Conservation (phyloP, 176 grass and related monocot genomes). For the Carex littledalei region DNA sequence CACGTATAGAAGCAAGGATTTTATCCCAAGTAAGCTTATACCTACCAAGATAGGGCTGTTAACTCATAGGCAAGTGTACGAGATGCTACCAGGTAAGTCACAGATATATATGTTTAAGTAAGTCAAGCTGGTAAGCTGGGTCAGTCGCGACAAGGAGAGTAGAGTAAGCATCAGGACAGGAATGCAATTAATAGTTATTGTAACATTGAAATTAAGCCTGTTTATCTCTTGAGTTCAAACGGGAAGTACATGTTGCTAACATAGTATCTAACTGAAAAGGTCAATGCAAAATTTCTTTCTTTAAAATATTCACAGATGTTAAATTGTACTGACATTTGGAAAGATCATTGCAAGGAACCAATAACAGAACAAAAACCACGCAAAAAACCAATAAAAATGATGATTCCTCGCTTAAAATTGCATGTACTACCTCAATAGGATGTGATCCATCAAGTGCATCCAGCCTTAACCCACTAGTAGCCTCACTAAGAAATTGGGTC, state of each 20-base stretch:
- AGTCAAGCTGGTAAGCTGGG: background rate
- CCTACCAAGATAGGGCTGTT: background rate
- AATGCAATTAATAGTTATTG: background rate
- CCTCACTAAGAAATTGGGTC: conserved; percentile 85
- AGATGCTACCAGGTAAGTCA: background rate
- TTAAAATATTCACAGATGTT: background rate
- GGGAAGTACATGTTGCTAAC: background rate
- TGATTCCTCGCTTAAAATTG: background rate
- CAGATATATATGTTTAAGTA: background rate
- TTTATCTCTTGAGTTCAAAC: background rate
- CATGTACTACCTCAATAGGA: conserved; percentile 77
- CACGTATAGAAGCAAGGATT: background rate
- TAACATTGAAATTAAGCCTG: background rate
- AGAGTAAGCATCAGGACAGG: background rate
- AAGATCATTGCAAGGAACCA: background rate
- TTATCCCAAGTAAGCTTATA: background rate
- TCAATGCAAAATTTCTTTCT: background rate
- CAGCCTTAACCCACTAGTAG: conserved; percentile 62
- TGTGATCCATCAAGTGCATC: conserved; percentile 90
- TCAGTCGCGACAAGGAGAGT: background rate
- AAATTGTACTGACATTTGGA: background rate
- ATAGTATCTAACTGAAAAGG: background rate
- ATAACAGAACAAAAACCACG: background rate
- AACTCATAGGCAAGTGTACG: background rate
- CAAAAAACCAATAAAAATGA: background rate